phyloP scores from a whole-genome alignment of 164 flowering plant genomes.

The Taxillus chinensis region DNA sequence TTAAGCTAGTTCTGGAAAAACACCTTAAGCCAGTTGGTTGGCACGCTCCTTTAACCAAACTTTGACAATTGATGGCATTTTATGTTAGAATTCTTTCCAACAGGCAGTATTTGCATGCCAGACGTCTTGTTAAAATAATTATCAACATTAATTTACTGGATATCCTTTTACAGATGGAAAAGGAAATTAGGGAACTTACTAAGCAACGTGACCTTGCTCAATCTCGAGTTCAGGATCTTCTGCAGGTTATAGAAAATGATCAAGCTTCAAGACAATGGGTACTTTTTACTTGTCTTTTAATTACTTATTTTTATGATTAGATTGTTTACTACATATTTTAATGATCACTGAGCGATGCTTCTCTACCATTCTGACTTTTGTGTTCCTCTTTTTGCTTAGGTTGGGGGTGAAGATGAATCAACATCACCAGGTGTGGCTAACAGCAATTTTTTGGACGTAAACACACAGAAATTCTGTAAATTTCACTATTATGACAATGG shows the following conservation, averaged over 20 bases:
- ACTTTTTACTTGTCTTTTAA: slow-evolving; percentile 1
- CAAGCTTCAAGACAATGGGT: slow-evolving; percentile 39
- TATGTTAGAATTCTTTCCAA: too few relatives aligned
- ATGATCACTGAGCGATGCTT: background rate
- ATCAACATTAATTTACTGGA: slow-evolving; percentile 11
- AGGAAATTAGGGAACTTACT: slow-evolving; percentile 62
- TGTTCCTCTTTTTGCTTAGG: slow-evolving; percentile 12
- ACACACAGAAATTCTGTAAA: slow-evolving; percentile 1
- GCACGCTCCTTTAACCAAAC: too few relatives aligned
- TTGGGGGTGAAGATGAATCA: slow-evolving; percentile 29
- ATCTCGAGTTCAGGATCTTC: slow-evolving; percentile 71
- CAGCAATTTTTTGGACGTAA: background rate
- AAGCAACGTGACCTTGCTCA: slow-evolving; percentile 79
- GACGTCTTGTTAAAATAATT: too few relatives aligned
- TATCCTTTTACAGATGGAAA: slow-evolving; percentile 61
- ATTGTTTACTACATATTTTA: background rate
- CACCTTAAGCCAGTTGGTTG: too few relatives aligned
- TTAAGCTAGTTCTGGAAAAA: too few relatives aligned
- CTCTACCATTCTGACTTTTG: slow-evolving; percentile 3
- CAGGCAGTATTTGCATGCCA: too few relatives aligned
- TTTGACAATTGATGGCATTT: too few relatives aligned
- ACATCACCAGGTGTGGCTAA: slow-evolving; percentile 15
- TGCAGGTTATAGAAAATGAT: slow-evolving; percentile 43
- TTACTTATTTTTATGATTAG: background rate
- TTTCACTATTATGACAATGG: slow-evolving; percentile 10